Percentiles rank a stretch among this genome's conserved stretches.
Evolutionary conservation across 2,329 filamentous ascomycete genomes (phyloP).

Genomic region (Talaromyces sp.): DNA sequence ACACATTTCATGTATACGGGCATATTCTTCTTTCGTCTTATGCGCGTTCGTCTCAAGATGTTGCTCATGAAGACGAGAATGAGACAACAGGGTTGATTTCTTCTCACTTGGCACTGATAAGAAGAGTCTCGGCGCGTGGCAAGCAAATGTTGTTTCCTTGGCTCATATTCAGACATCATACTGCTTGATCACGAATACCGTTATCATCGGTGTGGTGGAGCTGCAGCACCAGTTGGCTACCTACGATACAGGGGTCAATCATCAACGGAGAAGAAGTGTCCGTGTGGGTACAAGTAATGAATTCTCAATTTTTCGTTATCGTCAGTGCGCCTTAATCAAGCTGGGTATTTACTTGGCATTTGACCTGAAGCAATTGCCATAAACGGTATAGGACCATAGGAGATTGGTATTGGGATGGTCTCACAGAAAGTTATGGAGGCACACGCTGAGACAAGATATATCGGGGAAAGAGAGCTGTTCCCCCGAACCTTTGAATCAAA

Average conservation of each 20-base stretch:
- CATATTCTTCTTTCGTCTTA: background rate
- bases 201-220: background rate
- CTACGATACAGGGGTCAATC: background rate
- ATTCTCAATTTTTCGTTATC: background rate
- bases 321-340: background rate
- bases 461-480: background rate
- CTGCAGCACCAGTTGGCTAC: background rate
- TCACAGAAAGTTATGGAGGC: background rate
- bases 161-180: too few species aligned
- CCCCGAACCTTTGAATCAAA: background rate
- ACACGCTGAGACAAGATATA: background rate
- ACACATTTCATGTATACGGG: background rate
- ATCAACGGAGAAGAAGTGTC: background rate
- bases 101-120: background rate
- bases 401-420: background rate
- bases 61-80: background rate
- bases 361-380: background rate
- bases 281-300: background rate
- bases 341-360: background rate
- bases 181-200: background rate
- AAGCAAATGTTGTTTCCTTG: background rate
- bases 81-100: background rate
- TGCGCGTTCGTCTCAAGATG: background rate
- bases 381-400: background rate
- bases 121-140: background rate